Conservation (phyloP, 2,329 filamentous ascomycete genomes). For the Ophiognomonia clavigignenti-juglandacearum region DNA sequence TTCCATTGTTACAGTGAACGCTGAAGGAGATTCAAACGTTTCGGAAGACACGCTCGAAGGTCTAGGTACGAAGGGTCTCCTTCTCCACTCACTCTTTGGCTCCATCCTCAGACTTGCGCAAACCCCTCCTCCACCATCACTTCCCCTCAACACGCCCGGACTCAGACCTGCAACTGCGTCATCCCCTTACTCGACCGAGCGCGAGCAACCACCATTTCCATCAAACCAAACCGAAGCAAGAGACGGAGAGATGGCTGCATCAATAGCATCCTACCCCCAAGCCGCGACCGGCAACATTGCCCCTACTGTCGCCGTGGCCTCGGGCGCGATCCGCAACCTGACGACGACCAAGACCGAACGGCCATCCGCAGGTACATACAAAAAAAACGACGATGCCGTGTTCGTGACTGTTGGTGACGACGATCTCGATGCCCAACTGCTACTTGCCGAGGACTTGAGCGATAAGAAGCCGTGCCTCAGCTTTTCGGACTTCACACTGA, state of each 20-base stretch:
- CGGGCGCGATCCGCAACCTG: slow-evolving; percentile 1
- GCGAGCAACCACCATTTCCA: slow-evolving; percentile 1
- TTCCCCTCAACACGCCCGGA: slow-evolving; percentile 10
- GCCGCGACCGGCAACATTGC: slow-evolving; percentile 6
- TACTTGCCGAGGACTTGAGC: slow-evolving; percentile 5
- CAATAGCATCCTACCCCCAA: not conserved
- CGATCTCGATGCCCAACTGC: slow-evolving; percentile 11
- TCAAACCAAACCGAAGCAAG: not conserved
- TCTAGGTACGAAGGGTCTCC: slow-evolving; percentile 79
- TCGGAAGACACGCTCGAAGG: slow-evolving; percentile 88
- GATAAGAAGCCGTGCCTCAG: slow-evolving; percentile 17
- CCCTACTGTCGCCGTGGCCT: not conserved
- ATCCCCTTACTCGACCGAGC: slow-evolving; percentile 3
- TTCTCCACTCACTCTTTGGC: slow-evolving; percentile 71
- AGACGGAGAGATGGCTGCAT: slow-evolving; percentile 2
- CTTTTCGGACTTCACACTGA: slow-evolving; percentile 49
- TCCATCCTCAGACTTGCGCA: slow-evolving; percentile 64
- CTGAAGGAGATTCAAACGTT: slow-evolving; percentile 90
- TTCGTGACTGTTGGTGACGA: slow-evolving; percentile 10
- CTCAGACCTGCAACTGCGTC: slow-evolving; percentile 12
- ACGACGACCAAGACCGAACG: not conserved
- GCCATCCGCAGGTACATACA: slow-evolving; percentile 5
- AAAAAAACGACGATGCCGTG: slow-evolving; percentile 1
- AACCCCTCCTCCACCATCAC: slow-evolving; percentile 20
- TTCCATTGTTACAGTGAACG: slow-evolving; percentile 80